Percentiles rank a stretch among this genome's conserved stretches.
Conservation (phyloP, 2,329 filamentous ascomycete genomes). For the Fusarium ambrosium region DNA sequence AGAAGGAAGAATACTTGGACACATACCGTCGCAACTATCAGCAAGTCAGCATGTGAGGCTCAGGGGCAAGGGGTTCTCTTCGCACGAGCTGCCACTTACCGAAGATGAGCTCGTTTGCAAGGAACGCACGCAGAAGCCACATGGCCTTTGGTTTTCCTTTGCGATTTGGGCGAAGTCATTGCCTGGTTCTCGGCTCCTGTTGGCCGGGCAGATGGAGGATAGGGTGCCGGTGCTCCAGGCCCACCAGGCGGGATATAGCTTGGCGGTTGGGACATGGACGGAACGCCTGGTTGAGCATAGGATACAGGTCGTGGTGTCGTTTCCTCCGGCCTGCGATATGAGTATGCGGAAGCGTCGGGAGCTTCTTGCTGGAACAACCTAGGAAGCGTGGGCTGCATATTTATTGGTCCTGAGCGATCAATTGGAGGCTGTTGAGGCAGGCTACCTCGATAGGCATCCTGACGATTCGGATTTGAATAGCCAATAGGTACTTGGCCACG, state of each 20-base stretch:
- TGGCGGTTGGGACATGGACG: constrained; percentile 35
- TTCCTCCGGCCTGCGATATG: constrained; percentile 47
- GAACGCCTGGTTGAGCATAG: constrained; percentile 40
- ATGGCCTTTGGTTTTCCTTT: constrained; percentile 81
- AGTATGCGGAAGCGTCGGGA: constrained; percentile 40
- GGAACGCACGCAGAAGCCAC: constrained; percentile 88
- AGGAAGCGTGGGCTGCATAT: constrained; percentile 44
- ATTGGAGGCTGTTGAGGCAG: constrained; percentile 45
- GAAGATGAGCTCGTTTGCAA: constrained; percentile 86
- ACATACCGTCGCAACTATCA: constrained; percentile 74
- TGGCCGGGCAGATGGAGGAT: constrained; percentile 49
- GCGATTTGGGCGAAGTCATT: constrained; percentile 70
- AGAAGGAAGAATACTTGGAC: constrained; percentile 26
- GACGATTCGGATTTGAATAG: constrained; percentile 58
- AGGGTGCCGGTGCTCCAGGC: constrained; percentile 36
- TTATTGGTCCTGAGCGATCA: constrained; percentile 42
- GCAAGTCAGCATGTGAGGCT: constrained; percentile 25
- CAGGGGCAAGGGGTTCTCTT: neutral
- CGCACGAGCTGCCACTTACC: constrained; percentile 57
- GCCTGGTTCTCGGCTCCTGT: constrained; percentile 60
- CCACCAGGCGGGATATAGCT: constrained; percentile 41
- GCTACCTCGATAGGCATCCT: constrained; percentile 65
- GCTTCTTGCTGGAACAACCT: constrained; percentile 48
- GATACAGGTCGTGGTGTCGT: constrained; percentile 42
- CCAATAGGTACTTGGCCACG: constrained; percentile 61